Evolutionary conservation across 148 eudicot species (phyloP), one percentile per base, ranked within the genome.

Genomic region (Nepenthes mirabilis): DNA sequence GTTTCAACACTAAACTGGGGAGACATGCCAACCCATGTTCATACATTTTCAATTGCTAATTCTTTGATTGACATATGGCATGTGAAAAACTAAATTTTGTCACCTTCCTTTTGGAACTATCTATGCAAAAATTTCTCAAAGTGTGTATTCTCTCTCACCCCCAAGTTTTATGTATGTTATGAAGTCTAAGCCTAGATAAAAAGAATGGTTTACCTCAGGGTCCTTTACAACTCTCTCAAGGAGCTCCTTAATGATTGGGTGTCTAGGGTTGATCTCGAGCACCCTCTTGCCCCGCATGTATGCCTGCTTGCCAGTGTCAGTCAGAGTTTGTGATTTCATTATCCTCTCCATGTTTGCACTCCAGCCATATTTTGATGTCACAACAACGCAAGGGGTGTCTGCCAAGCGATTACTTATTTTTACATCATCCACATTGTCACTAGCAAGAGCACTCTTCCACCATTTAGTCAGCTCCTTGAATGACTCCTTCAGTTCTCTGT

Each of bases 231-330:
- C 88, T 75, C 90, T 79, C 77, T 81, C 98, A 48, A 83, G 82
- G 36, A 91, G 91, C 88, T 88, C 90, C 82, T 88, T 88, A 52
- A 91, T 79, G 59, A 91, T 91, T n/a, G 98, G 98, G 69, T 91
- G 98, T 71, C 98, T 75, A 5, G 98, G 91, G 72, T 91, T 91
- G 64, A 91, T 88, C 61, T 91, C 98, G 49, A 91, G 95, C 40
- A 91, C 98, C 79, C 98, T 80, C 76, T 91, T 91, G 36, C 98
- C 98, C 14, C 81, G 79, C 98, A 91, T 91, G 71, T 88, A 91
- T 13, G 94, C 94, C 71, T 91, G 98, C 72, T 91, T 91, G 68
- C 50, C 85, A 43, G 98, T 83, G 72, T 91, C 98, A 2, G 94
- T 80, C 7, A 88, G 70, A 13, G 98, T 91, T 58, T 88, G 98